These are phyloP conservation scores for Yarrowia sp. DNA, from an alignment of 805 yeast species.

Conservation along the genomic window DNA sequence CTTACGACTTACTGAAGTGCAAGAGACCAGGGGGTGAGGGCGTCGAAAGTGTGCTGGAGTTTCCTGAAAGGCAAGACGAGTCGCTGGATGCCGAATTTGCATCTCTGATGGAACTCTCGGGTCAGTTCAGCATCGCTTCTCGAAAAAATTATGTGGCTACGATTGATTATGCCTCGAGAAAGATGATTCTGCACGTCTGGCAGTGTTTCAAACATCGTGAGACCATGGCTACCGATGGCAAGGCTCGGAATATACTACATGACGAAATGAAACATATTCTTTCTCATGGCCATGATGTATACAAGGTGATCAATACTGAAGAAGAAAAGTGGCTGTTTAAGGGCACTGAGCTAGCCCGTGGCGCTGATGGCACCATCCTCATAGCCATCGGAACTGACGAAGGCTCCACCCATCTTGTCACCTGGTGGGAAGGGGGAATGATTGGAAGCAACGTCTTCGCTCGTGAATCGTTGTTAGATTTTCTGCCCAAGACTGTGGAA, in stretches of 20 bases:
- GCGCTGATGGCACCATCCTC: background rate
- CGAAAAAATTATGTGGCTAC: background rate
- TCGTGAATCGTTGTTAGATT: background rate
- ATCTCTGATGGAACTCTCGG: background rate
- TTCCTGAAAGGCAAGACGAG: background rate
- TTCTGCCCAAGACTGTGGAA: slow-evolving; percentile 8
- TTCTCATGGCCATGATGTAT: slow-evolving; percentile 14
- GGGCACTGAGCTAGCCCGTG: background rate
- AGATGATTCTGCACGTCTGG: slow-evolving; percentile 18
- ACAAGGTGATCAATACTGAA: background rate
- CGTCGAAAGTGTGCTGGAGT: no score
- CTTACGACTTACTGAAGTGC: background rate
- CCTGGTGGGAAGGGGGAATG: slow-evolving; percentile 2
- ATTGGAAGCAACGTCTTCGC: background rate
- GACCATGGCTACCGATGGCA: background rate
- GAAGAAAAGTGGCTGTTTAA: background rate
- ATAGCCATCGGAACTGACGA: background rate
- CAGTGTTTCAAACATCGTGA: slow-evolving; percentile 7
- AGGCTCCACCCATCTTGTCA: background rate
- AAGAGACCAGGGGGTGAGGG: background rate
- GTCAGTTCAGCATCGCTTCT: background rate
- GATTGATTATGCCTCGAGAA: background rate
- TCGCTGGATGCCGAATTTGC: background rate
- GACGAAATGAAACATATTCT: slow-evolving; percentile 1
- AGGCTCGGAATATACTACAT: background rate